These are phyloP conservation scores for Mollisiaceae sp. DNA, from an alignment of 2,329 filamentous ascomycete species.

Conservation along the genomic window DNA sequence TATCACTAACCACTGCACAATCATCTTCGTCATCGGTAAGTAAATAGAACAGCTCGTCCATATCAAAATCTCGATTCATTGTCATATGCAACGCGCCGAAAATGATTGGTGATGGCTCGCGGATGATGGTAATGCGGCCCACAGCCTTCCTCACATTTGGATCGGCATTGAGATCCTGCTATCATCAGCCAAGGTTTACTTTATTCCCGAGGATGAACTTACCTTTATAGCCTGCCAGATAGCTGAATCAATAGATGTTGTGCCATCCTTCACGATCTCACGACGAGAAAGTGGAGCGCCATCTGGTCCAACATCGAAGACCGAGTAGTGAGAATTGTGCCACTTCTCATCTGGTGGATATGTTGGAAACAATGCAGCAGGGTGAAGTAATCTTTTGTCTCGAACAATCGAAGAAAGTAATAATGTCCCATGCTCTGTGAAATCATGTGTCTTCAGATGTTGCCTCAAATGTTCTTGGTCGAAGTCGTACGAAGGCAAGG, in stretches of 20 bases:
- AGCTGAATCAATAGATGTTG: constrained; percentile 34
- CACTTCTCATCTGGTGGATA: constrained; percentile 30
- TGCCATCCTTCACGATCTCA: constrained; percentile 29
- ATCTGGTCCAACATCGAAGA: constrained; percentile 37
- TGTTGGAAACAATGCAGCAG: constrained; percentile 29
- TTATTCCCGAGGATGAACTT: not conserved
- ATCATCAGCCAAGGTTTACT: not conserved
- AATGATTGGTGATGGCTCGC: constrained; percentile 64
- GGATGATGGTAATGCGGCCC: constrained; percentile 50
- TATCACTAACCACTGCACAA: constrained; percentile 39
- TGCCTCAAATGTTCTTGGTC: constrained; percentile 51
- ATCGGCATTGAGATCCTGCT: constrained; percentile 35
- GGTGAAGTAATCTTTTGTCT: constrained; percentile 30
- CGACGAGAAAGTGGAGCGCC: constrained; percentile 35
- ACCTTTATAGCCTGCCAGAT: constrained; percentile 38
- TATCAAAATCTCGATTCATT: constrained; percentile 62
- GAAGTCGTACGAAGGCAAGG: constrained; percentile 47
- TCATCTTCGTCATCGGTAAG: constrained; percentile 52
- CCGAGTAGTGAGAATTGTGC: constrained; percentile 38
- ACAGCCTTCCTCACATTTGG: constrained; percentile 30
- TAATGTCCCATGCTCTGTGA: constrained; percentile 47
- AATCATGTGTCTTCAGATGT: constrained; percentile 50
- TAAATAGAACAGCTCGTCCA: constrained; percentile 63
- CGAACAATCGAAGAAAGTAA: constrained; percentile 45
- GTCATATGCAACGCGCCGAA: constrained; percentile 64